A percentile compares a stretch with the other conserved stretches of the same genome.
These are phyloP conservation scores for Aspergillus coremiiformis DNA, from an alignment of 495 filamentous ascomycete species.

Conservation along the genomic window DNA sequence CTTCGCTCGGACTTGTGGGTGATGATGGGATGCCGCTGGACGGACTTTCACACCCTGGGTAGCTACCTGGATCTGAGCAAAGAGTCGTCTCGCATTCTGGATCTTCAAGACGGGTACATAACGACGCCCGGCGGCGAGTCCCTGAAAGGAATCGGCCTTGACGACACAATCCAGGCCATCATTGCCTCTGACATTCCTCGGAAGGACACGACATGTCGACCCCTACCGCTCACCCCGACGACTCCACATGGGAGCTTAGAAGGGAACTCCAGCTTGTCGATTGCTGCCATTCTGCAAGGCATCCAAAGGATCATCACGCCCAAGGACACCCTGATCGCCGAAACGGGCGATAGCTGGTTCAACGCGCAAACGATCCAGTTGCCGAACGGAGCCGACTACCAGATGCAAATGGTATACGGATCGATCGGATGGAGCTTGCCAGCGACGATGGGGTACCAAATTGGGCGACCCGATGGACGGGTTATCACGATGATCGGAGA, in stretches of 20 bases:
- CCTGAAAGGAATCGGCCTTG: background rate
- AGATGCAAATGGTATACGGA: constrained; percentile 10
- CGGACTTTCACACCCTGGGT: constrained; percentile 6
- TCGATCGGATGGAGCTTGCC: constrained; percentile 13
- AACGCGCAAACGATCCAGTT: background rate
- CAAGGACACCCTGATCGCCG: constrained; percentile 3
- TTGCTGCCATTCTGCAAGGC: background rate
- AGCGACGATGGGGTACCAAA: constrained; percentile 6
- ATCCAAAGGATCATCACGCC: background rate
- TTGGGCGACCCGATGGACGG: constrained; percentile 28
- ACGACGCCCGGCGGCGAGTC: background rate
- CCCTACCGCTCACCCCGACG: background rate
- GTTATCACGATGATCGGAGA: constrained; percentile 64
- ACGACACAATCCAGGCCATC: background rate
- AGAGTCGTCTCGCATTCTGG: background rate
- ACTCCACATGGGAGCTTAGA: background rate
- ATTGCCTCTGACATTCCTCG: background rate
- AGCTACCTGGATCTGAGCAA: background rate
- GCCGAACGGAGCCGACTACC: constrained; percentile 1
- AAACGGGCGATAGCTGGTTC: constrained; percentile 11
- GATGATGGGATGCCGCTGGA: constrained; percentile 10
- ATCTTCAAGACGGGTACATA: background rate
- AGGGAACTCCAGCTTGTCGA: background rate
- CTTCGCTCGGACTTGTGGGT: constrained; percentile 11
- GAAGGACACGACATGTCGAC: background rate